Evolutionary conservation across 2,329 filamentous ascomycete species (phyloP), one percentile per base, ranked within the genome.

Genomic region (Ophiobolus disseminans): DNA sequence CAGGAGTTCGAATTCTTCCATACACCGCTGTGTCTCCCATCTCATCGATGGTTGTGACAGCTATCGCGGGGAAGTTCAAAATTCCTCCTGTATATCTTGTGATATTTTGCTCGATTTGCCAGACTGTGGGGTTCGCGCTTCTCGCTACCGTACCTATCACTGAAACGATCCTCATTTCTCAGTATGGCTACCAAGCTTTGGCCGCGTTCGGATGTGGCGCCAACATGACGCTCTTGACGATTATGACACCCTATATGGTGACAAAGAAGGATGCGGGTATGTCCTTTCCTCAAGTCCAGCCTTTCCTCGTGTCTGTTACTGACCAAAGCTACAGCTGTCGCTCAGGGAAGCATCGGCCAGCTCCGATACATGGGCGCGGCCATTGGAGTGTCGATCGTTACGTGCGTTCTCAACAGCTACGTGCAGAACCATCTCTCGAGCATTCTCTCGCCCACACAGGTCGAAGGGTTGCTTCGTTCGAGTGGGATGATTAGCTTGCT

Each of bases 321-420:
- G n/a, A n/a, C n/a, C n/a, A n/a, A n/a, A n/a, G n/a, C n/a, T n/a
- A n/a, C 23, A 30, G 45, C 45, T 17, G 37, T 41, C 1, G 37
- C 37, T 1, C 34, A 19, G 19, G 37, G 37, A 4, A 10, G 28
- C 2, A 30, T 41, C 9, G 21, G 10, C 9, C 37, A 48, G 19
- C 21, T 48, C 16, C 37, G 45, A 17, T 16, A 34, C 21, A 16
- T 48, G 20, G 45, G 45, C 2, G 37, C 26, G n/a, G 37, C 37
- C 2, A 41, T 40, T 4, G 45, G 37, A 7, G 17, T 48, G 2
- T 14, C 45, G 3, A 37, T 48, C 14, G 30, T 16, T 11, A 22
- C 14, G 2, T 39, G 25, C 22, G 19, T 40, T 5, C n/a, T 44
- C 10, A 40, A 49, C n/a, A n/a, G n/a, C 21, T 26, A 22, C 14